Conservation (phyloP, 805 yeast genomes). For the Clavispora vitiphila region DNA sequence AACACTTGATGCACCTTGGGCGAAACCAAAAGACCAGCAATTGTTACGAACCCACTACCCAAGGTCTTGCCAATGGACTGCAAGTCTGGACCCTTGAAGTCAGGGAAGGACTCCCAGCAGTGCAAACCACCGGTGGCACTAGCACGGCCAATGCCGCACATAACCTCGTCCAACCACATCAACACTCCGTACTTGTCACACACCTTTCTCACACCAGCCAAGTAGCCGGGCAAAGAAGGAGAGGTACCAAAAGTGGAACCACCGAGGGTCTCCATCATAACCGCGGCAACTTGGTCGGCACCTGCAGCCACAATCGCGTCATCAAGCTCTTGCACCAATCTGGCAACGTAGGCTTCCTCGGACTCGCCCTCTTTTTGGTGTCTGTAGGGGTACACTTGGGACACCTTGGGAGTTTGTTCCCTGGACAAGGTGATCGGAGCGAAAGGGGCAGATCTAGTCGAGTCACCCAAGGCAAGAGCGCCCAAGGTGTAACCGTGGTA, state of each 20-base stretch:
- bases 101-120: slow-evolving; percentile 46
- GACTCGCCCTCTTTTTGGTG: slow-evolving; percentile 8
- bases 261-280: slow-evolving; percentile 22
- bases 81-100: slow-evolving; percentile 13
- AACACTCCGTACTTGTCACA: slow-evolving; percentile 50
- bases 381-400: slow-evolving; percentile 13
- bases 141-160: slow-evolving; percentile 53
- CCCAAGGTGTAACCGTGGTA: slow-evolving; percentile 16
- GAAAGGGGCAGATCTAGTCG: slow-evolving; percentile 7
- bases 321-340: slow-evolving; percentile 11
- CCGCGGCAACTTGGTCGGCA: slow-evolving; percentile 20
- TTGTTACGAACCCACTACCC: slow-evolving; percentile 13
- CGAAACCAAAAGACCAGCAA: slow-evolving; percentile 14
- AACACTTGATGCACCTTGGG: slow-evolving; percentile 12
- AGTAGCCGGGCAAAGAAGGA: slow-evolving; percentile 13
- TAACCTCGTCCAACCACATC: slow-evolving; percentile 50
- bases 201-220: slow-evolving; percentile 37
- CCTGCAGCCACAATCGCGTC: slow-evolving; percentile 9
- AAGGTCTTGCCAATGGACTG: slow-evolving; percentile 15
- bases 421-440: slow-evolving; percentile 9
- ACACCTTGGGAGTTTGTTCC: slow-evolving; percentile 10
- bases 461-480: slow-evolving; percentile 11
- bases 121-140: slow-evolving; percentile 38
- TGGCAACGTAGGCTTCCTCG: slow-evolving; percentile 7
- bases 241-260: slow-evolving; percentile 24